These are phyloP conservation scores for Pichia sp. DNA, from an alignment of 1,139 yeast species.

Conservation along the genomic window DNA sequence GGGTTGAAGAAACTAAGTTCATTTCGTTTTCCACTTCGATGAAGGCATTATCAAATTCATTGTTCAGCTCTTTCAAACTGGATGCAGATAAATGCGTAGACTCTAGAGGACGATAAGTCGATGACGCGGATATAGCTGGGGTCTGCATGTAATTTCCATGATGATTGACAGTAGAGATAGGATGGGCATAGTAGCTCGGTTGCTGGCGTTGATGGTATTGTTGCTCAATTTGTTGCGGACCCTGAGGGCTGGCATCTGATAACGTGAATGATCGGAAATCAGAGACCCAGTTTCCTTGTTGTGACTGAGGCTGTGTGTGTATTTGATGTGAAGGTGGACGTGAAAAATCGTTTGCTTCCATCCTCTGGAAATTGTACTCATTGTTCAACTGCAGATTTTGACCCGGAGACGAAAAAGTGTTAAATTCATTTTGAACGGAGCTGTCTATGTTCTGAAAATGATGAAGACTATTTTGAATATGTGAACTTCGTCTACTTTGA, in stretches of 20 bases:
- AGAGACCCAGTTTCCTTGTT: slow-evolving; percentile 2
- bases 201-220: slow-evolving; percentile 6
- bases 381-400: not conserved
- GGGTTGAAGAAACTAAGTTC: slow-evolving; percentile 7
- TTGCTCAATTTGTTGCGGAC: not conserved
- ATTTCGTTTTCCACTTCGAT: slow-evolving; percentile 24
- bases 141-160: not conserved
- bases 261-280: slow-evolving; percentile 3
- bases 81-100: slow-evolving; percentile 4
- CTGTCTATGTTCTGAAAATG: slow-evolving; percentile 17
- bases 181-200: not conserved
- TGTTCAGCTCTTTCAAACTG: slow-evolving; percentile 8
- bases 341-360: not conserved
- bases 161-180: not conserved
- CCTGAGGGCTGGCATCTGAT: not conserved
- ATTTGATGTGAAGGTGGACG: not conserved
- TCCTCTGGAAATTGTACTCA: not conserved
- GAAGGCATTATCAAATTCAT: slow-evolving; percentile 25
- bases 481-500: not conserved
- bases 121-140: not conserved
- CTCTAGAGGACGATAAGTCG: not conserved
- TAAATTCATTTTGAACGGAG: slow-evolving; percentile 17
- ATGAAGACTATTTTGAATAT: slow-evolving; percentile 3
- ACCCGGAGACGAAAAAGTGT: slow-evolving; percentile 6
- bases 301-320: not conserved